Percentiles rank a stretch among this genome's conserved stretches.
Conservation (phyloP, 2,329 filamentous ascomycete species). For the Diaporthe amygdali region DNA sequence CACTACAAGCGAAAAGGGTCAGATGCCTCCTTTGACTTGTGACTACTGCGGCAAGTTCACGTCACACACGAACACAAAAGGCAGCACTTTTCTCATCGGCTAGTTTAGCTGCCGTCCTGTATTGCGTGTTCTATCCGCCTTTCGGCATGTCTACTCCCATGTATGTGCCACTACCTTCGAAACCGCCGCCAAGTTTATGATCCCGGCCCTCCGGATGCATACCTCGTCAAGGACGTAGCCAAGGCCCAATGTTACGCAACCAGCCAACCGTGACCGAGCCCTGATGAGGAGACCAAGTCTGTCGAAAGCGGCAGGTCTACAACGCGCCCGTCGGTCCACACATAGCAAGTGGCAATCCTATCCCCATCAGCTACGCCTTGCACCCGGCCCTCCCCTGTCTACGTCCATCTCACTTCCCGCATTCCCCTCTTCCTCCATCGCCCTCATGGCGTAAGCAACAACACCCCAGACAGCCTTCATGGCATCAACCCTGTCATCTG, state of each 20-base stretch:
- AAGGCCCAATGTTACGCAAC: neutral
- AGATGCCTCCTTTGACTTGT: no score
- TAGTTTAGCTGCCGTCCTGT: neutral
- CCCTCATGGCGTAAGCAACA: conserved; percentile 66
- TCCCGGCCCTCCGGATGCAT: neutral
- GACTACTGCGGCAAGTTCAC: neutral
- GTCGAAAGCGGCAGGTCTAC: neutral
- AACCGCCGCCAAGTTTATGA: neutral
- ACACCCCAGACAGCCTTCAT: conserved; percentile 64
- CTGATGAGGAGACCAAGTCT: neutral
- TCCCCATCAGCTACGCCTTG: conserved; percentile 2
- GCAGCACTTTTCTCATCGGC: neutral
- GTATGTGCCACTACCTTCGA: neutral
- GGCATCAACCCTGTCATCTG: conserved; percentile 59
- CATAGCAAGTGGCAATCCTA: neutral
- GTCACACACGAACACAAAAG: neutral
- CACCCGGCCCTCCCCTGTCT: conserved; percentile 35
- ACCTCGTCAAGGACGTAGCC: neutral
- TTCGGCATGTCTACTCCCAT: conserved; percentile 2
- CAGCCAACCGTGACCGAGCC: no score
- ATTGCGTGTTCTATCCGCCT: neutral
- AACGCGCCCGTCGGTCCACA: neutral
- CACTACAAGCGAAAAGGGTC: no score
- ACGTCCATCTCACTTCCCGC: conserved; percentile 34
- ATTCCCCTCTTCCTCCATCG: conserved; percentile 34